phyloP scores from a whole-genome alignment of 805 yeast species.

The Dipodascopsis uninucleata region DNA sequence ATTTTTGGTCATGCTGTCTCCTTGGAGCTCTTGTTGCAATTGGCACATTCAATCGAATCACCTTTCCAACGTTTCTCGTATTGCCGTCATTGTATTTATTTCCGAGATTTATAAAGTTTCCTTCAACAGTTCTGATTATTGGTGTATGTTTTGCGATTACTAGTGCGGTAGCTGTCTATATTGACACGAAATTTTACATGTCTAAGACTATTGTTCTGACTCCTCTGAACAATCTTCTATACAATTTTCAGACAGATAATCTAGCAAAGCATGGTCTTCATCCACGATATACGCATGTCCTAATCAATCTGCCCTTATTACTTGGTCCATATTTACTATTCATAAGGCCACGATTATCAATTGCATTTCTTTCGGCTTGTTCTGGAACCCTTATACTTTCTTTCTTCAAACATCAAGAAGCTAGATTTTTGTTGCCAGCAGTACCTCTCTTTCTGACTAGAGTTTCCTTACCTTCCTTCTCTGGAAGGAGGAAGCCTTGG shows the following conservation, averaged over 20 bases:
- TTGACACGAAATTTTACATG: constrained; percentile 25
- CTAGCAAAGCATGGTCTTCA: constrained; percentile 80
- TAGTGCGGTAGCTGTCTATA: constrained; percentile 7
- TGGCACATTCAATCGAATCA: constrained; percentile 81
- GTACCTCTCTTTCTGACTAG: constrained; percentile 56
- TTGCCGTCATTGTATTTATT: constrained; percentile 47
- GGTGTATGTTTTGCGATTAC: constrained; percentile 10
- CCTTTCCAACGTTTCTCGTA: constrained; percentile 71
- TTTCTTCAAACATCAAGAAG: constrained; percentile 83
- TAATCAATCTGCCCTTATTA: constrained; percentile 73
- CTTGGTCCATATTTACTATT: constrained; percentile 70
- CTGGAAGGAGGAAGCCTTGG: too few relatives aligned
- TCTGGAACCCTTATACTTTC: constrained; percentile 67
- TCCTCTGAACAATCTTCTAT: constrained; percentile 71
- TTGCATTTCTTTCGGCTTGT: constrained; percentile 43
- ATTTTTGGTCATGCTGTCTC: constrained; percentile 21
- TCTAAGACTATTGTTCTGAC: constrained; percentile 48
- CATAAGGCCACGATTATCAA: constrained; percentile 34
- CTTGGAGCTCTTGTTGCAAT: constrained; percentile 53
- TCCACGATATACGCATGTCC: constrained; percentile 66
- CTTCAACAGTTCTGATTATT: constrained; percentile 9
- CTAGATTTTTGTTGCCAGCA: constrained; percentile 78
- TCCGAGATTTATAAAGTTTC: constrained; percentile 17
- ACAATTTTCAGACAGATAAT: constrained; percentile 60
- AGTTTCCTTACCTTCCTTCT: constrained; percentile 24